Base-by-base conservation (phyloP, 2,329 filamentous ascomycete species). In the Fusarium burgessii region DNA sequence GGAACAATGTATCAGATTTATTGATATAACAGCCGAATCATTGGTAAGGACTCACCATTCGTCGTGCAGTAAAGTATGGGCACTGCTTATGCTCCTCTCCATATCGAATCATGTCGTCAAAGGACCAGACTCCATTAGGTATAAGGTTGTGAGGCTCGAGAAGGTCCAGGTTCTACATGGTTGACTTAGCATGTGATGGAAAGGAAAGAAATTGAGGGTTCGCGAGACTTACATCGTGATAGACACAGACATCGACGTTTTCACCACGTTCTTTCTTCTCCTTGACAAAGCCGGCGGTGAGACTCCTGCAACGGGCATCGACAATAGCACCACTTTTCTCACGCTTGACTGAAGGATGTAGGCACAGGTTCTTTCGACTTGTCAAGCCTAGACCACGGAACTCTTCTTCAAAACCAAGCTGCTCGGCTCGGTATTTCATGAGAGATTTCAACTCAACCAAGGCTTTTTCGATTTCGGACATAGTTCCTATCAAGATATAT, bases 401-500 rank as follows among this genome's bases (percentile, higher is more conserved):
- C 20, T 99, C 95, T 81, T 99, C 96, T 70, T 92, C 92, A 64
- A 92, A 87, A 1, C 96, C 96, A n/a, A 99, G 88, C 80, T 98
- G 90, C 70, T 97, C 89, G 9, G 93, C 85, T 18, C 96, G 92
- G 78, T 97, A 98, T 78, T 97, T 97, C 95, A 99, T 99, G 57
- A 99, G 83, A 27, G 91, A 91, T 80, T 96, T 94, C 75, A 99
- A 81, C 81, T 99, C 96, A 13, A 93, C 93, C 56, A 99, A 83
- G 1, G 97, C 96, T 83, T 99, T 99, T 80, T 99, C 96, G 77
- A 99, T 99, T 84, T 99, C 96, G 40, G 96, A 99, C 95, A 99
- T 99, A 61, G 96, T 99, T 84, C 88, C 88, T 90, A 25, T 33
- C 27, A 35, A 23, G 17, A 13, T 14, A 20, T 13, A 14, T 45